These are phyloP conservation scores for Endogone sp. DNA, from an alignment of 192 early-diverging fungal genomes.

Conservation along the genomic window DNA sequence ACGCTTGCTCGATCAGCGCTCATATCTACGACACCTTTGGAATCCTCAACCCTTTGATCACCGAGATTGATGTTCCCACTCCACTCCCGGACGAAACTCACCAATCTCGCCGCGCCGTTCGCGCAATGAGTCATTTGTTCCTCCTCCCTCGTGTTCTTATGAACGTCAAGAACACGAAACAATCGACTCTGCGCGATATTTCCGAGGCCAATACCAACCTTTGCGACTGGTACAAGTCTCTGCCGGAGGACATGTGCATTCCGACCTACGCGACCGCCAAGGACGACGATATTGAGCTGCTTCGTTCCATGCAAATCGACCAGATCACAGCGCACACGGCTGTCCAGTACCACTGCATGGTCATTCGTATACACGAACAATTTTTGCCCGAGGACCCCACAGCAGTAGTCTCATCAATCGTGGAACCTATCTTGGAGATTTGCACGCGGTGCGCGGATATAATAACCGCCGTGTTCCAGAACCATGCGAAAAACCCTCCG, in stretches of 20 bases:
- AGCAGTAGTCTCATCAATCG: background rate
- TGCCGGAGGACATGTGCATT: background rate
- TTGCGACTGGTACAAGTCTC: background rate
- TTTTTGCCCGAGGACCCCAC: background rate
- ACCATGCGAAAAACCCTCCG: background rate
- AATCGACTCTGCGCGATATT: background rate
- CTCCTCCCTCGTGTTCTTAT: background rate
- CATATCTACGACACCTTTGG: background rate
- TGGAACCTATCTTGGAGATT: background rate
- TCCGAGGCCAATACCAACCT: background rate
- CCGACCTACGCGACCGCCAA: background rate
- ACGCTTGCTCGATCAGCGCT: background rate
- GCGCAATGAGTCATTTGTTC: background rate
- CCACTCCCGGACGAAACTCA: background rate
- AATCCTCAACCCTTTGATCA: background rate
- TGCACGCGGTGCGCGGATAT: background rate
- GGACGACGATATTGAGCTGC: background rate
- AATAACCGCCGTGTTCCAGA: background rate
- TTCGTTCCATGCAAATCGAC: background rate
- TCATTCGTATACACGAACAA: background rate
- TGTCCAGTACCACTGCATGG: background rate
- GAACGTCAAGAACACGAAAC: background rate
- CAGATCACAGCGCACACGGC: background rate
- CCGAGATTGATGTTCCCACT: background rate
- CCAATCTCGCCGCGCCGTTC: background rate